Evolutionary conservation across 495 filamentous ascomycete species (phyloP).

Genomic region (Penicillium subrubescens): DNA sequence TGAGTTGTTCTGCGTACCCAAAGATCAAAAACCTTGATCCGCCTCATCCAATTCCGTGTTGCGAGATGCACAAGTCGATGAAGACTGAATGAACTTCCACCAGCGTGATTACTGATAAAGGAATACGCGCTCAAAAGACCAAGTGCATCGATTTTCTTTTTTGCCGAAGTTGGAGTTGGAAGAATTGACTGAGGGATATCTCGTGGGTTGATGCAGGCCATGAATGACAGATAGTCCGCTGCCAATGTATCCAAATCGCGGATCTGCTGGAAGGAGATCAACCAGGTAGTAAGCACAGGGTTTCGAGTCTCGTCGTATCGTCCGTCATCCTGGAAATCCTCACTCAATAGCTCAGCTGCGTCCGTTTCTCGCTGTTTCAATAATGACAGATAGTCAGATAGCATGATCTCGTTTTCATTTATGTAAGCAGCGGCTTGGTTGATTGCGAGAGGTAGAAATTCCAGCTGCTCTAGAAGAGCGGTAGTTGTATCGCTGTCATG

Average conservation of each 20-base stretch:
- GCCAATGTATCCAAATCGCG: conserved; percentile 29
- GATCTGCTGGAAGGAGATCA: conserved; percentile 53
- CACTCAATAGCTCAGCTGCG: conserved; percentile 35
- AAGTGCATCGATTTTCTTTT: conserved; percentile 29
- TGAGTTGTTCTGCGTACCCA: conserved; percentile 15
- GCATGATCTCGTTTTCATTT: conserved; percentile 32
- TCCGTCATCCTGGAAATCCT: conserved; percentile 42
- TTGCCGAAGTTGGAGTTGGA: conserved; percentile 9
- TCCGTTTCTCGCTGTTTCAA: conserved; percentile 34
- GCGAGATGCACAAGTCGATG: conserved; percentile 43
- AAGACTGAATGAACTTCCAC: conserved; percentile 13
- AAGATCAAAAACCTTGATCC: conserved; percentile 8
- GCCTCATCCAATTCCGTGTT: conserved; percentile 35
- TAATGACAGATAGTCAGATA: conserved; percentile 32
- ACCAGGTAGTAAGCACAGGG: conserved; percentile 47
- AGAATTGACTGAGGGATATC: conserved; percentile 42
- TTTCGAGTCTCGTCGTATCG: conserved; percentile 38
- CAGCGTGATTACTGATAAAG: conserved; percentile 26
- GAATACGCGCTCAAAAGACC: conserved; percentile 24
- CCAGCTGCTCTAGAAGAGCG: conserved; percentile 38
- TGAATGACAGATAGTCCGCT: conserved; percentile 43
- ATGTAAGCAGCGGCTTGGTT: conserved; percentile 53
- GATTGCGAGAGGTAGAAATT: conserved; percentile 49
- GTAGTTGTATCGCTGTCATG: conserved; percentile 3
- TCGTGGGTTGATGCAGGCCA: conserved; percentile 45